Evolutionary conservation across 495 filamentous ascomycete species (phyloP), one percentile per base, ranked within the genome.

Genomic region (Pyrenula massariospora): DNA sequence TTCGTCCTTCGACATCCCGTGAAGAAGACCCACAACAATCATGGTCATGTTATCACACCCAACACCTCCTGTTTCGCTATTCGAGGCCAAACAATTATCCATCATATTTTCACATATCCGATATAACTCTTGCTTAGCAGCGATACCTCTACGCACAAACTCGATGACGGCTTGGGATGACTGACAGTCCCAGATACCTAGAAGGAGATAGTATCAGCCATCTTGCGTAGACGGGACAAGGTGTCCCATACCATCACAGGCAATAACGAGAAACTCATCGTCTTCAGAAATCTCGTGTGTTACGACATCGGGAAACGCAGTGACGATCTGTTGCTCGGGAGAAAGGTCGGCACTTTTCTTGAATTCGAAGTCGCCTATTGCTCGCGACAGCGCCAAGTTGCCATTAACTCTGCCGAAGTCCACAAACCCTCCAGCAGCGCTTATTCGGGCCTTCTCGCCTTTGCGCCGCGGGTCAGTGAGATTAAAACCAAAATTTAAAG

Each of bases 21-120:
- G 81, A 55, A 98, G 82, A 64, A 98, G 82, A 59, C 85, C 93
- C 66, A 98, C 77, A 61, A 98, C 75, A 63, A 85, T 78, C 87
- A 97, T 96, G 60, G 93, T 98, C 93, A 98, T 98, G 76, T 98
- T 98, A 73, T 98, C 93, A 72, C 93, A 98, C 59, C 93, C 93
- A 52, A 98, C 93, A 50, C 93, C 93, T 25, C 93, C 93, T 48
- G 93, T 97, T 71, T 98, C 94, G 63, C 91, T 93, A 77, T 93
- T 96, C 54, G 90, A 91, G 24, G 93, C 88, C 55, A 97, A 80
- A 68, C 93, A 98, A 73, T 97, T 98, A 75, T 97, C 91, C 93
- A 98, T 98, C 90, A 98, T 94, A 75, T 98, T 98, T 76, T 98
- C 93, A 71, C 91, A 95, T 64, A 98, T 96, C 64, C 85, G 84